A percentile compares a stretch with the other conserved stretches of the same genome.
phyloP scores from a whole-genome alignment of 2,329 filamentous ascomycete species.

The Bisporella sp. region DNA sequence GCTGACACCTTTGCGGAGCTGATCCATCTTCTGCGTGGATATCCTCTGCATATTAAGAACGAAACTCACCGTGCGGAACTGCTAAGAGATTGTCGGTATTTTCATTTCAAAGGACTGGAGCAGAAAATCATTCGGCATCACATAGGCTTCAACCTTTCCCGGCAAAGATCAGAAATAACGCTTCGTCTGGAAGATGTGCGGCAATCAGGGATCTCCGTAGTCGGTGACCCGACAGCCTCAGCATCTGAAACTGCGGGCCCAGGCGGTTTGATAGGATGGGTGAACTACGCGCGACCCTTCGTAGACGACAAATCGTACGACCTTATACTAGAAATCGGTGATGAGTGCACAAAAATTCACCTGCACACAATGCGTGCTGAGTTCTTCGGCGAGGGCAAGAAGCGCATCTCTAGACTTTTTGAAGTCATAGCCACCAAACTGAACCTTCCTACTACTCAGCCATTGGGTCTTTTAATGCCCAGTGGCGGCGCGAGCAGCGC shows the following conservation, averaged over 20 bases:
- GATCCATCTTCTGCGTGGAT: conserved; percentile 74
- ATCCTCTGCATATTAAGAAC: conserved; percentile 68
- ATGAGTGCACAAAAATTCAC: conserved; percentile 55
- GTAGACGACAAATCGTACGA: conserved; percentile 70
- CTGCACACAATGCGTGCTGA: conserved; percentile 52
- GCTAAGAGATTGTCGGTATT: conserved; percentile 83
- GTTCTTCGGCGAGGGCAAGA: conserved; percentile 66
- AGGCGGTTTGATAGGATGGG: conserved; percentile 40
- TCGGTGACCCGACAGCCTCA: conserved; percentile 35
- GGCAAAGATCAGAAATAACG: conserved; percentile 65
- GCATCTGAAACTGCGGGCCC: conserved; percentile 5
- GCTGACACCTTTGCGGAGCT: conserved; percentile 82
- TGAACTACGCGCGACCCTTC: conserved; percentile 78
- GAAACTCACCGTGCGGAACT: conserved; percentile 72
- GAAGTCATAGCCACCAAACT: conserved; percentile 79
- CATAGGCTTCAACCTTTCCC: conserved; percentile 66
- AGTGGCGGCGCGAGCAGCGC: conserved; percentile 55
- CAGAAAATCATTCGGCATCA: conserved; percentile 75
- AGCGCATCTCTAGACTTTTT: conserved; percentile 65
- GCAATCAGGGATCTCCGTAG: conserved; percentile 72
- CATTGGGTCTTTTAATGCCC: conserved; percentile 61
- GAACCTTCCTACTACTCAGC: conserved; percentile 54
- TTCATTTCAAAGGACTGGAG: conserved; percentile 86
- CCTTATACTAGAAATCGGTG: conserved; percentile 73
- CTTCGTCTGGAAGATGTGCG: conserved; percentile 81